A percentile compares a stretch with the other conserved stretches of the same genome.
Evolutionary conservation across 805 yeast species (phyloP).

Genomic region (Yarrowia sp.): DNA sequence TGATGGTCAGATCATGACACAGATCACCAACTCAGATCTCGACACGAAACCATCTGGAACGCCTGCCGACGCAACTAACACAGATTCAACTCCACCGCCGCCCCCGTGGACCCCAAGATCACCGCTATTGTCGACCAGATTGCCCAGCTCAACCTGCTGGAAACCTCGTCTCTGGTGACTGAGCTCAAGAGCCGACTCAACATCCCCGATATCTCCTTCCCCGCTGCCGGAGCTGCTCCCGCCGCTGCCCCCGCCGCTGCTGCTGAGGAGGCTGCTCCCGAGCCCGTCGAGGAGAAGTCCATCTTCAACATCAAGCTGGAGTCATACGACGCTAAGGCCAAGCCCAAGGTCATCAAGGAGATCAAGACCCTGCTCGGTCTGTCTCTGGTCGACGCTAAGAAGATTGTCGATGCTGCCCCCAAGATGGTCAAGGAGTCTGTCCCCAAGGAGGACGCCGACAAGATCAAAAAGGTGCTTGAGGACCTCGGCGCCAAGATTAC

Average conservation of each 20-base stretch:
- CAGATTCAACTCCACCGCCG: constrained; percentile 42
- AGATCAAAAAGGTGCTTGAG: constrained; percentile 89
- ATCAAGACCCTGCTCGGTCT: constrained; percentile 88
- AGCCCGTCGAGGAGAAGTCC: constrained; percentile 88
- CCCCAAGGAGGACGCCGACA: constrained; percentile 96
- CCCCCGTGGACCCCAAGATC: constrained; percentile 80
- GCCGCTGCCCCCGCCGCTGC: constrained; percentile 60
- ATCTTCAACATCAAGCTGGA: constrained; percentile 90
- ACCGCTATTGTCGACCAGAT: constrained; percentile 84
- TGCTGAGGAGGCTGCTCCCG: constrained; percentile 71
- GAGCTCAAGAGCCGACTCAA: constrained; percentile 72
- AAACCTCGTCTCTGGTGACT: constrained; percentile 81
- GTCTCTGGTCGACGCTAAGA: constrained; percentile 94
- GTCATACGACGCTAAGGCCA: constrained; percentile 88
- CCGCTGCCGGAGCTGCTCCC: constrained; percentile 63
- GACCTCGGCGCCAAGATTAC: constrained; percentile 90
- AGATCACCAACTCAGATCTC: not conserved
- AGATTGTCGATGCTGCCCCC: constrained; percentile 97
- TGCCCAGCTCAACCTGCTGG: constrained; percentile 84
- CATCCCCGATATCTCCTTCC: constrained; percentile 89
- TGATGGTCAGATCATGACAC: not conserved
- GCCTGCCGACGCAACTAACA: not conserved
- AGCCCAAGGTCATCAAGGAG: constrained; percentile 97
- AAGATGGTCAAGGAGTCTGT: constrained; percentile 92
- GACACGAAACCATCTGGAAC: not conserved